Base-by-base conservation (phyloP, 2,329 filamentous ascomycete species). In the Xylaria sp. region DNA sequence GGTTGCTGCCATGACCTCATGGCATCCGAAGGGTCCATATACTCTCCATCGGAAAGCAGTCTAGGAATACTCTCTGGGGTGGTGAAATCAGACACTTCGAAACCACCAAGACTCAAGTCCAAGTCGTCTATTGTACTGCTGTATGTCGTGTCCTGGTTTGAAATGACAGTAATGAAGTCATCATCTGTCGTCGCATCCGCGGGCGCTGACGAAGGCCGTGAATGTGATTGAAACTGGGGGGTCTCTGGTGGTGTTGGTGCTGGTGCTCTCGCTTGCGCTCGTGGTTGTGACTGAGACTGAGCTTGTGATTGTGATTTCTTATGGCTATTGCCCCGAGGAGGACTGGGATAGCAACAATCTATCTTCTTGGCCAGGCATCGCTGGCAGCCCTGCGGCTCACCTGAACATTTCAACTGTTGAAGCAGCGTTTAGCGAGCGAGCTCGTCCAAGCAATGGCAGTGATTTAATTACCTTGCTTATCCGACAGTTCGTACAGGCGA, bases 401-500 rank as follows among this genome's bases (percentile, higher is more conserved):
- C 65, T 57, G 70, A 72, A 57, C 70, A 72, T 66, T 72, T 72
- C 9, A 72, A 68, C 70, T 72, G 12, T 64, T 28, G 28, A 51
- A 41, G 25, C 15, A 18, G 8, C n/a, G 23, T 59, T 69, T 60
- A 70, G 64, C 55, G 15, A n/a, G 46, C 25, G 1, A 41, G 20
- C 20, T 49, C 33, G 20, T 48, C 1, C n/a, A 12, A 41, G n/a
- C 23, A 18, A 39, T 2, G 55, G 31, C 2, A 51, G 51, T 46
- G 52, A 31, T 43, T 33, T 3, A 62, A 18, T 61, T 71, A 71
- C 70, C 70, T 72, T 72, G 70, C 70, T 72, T 64, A 64, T 72
- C 48, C 70, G 70, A 54, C 70, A 72, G 55, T 71, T 72, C 0
- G 68, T 72, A 46, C 70, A 72, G 3, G 70, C 70, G 15, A 72